Evolutionary conservation across 768 basidiomycete species (phyloP).

Genomic region (Phaeotremella fagi): DNA sequence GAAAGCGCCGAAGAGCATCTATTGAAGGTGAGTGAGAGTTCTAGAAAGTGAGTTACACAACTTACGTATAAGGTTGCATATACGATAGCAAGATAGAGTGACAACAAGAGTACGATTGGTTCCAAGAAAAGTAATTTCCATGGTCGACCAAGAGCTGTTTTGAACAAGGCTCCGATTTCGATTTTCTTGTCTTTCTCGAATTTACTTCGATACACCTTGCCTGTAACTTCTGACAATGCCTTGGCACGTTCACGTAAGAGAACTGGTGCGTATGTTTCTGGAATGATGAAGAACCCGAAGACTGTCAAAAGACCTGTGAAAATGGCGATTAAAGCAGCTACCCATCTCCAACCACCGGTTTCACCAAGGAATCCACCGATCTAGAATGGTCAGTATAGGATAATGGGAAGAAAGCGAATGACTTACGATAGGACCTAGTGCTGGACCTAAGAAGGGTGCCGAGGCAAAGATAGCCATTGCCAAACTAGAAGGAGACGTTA

Average conservation of each 20-base stretch:
- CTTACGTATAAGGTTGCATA: slow-evolving; percentile 23
- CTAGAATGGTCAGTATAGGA: not conserved
- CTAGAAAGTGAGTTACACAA: no score
- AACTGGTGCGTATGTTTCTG: slow-evolving; percentile 46
- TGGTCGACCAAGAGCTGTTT: slow-evolving; percentile 31
- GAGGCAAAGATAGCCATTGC: slow-evolving; percentile 37
- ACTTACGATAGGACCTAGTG: slow-evolving; percentile 40
- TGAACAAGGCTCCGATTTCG: slow-evolving; percentile 28
- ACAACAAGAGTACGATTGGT: slow-evolving; percentile 41
- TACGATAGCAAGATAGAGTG: slow-evolving; percentile 31
- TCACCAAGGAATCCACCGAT: slow-evolving; percentile 43
- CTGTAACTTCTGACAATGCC: slow-evolving; percentile 29
- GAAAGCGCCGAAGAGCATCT: slow-evolving; percentile 47
- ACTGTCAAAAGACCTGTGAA: slow-evolving; percentile 31
- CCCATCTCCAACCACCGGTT: slow-evolving; percentile 41
- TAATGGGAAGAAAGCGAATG: slow-evolving; percentile 8
- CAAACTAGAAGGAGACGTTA: no score
- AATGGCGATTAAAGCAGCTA: slow-evolving; percentile 35
- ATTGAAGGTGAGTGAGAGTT: no score
- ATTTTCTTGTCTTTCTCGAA: slow-evolving; percentile 27
- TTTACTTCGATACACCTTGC: slow-evolving; percentile 33
- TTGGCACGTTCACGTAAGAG: slow-evolving; percentile 37
- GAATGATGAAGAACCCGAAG: slow-evolving; percentile 27
- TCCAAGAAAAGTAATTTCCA: slow-evolving; percentile 45
- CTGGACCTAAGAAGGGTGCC: slow-evolving; percentile 38